A percentile compares a stretch with the other conserved stretches of the same genome.
Evolutionary conservation across 345 rosid species (phyloP).

Genomic region (Orychophragmus violaceus): DNA sequence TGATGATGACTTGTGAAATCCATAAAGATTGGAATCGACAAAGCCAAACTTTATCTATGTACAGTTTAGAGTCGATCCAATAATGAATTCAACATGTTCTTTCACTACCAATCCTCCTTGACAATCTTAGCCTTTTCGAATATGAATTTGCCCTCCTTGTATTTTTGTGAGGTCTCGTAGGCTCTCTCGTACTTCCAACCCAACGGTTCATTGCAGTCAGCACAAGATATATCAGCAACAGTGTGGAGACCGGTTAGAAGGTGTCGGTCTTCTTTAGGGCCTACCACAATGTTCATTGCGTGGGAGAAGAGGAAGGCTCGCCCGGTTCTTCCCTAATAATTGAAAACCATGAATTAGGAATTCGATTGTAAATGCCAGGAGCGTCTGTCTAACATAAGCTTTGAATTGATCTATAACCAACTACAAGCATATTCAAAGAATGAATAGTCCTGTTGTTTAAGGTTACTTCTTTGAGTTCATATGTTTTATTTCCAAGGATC

Average conservation of each 20-base stretch:
- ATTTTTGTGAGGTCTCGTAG: slow-evolving; percentile 60
- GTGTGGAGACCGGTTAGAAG: slow-evolving; percentile 84
- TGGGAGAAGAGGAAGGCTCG: slow-evolving; percentile 85
- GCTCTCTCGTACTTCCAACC: slow-evolving; percentile 93
- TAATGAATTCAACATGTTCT: slow-evolving; percentile 21
- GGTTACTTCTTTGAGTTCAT: neutral
- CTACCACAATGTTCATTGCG: slow-evolving; percentile 64
- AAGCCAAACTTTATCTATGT: slow-evolving; percentile 14
- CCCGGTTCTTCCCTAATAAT: slow-evolving; percentile 67
- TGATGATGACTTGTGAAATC: slow-evolving; percentile 26
- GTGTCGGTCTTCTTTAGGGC: slow-evolving; percentile 68
- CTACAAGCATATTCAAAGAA: neutral
- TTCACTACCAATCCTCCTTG: slow-evolving; percentile 60
- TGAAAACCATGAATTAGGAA: neutral
- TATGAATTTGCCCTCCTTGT: slow-evolving; percentile 87
- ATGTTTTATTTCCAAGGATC: neutral
- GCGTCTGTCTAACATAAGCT: neutral
- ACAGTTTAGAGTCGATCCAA: slow-evolving; percentile 22
- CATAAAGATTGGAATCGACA: slow-evolving; percentile 12
- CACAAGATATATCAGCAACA: slow-evolving; percentile 67
- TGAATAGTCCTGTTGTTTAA: neutral
- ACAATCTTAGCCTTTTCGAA: slow-evolving; percentile 76
- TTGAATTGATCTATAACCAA: neutral
- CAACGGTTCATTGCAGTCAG: slow-evolving; percentile 61
- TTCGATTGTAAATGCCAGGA: neutral